Evolutionary conservation across 148 eudicot genomes (phyloP), one percentile per base, ranked within the genome.

Genomic region (Arbutus unedo): DNA sequence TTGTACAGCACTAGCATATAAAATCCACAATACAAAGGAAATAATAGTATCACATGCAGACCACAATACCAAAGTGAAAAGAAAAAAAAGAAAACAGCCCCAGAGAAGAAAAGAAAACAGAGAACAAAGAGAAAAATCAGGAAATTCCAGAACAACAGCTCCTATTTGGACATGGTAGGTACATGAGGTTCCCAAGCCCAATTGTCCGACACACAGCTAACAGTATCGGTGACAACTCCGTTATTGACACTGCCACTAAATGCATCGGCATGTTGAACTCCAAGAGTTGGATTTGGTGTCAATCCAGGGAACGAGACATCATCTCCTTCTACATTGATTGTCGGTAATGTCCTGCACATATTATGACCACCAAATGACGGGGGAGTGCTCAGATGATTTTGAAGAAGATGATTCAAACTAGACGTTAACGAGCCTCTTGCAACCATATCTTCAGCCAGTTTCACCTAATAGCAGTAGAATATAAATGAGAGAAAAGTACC

Each of bases 381-480:
- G 14, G 93, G 87, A 19, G 91, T 83, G 83, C 59, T 87, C 44
- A 93, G 60, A 62, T 88, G 92, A 83, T 88, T 91, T 55, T 92
- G 98, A 4, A 92, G 78, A n/a, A 96, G 88, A 80, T 94, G 91
- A 84, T 90, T 89, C 47, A 94, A 79, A 83, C 90, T 87, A 75
- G 90, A 83, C 1, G 95, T 90, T 81, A 94, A 66, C 13, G 98
- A 91, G 83, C 98, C 97, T 62, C 96, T 91, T 70, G 97, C 83
- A 13, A 94, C 93, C 95, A 90, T 88, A 82, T 93, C 98, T 81
- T 96, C 98, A 16, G 98, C 98, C 83, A 96, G 85, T 78, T 93
- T 94, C 85, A 94, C 98, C 98, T 93, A 87, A 83, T 64, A 59
- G 70, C 62, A 81, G 53, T 54, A 62, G 14, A 44, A 56, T 43